These are phyloP conservation scores for Grigorovia humatica DNA, from an alignment of 805 yeast species.

Conservation along the genomic window DNA sequence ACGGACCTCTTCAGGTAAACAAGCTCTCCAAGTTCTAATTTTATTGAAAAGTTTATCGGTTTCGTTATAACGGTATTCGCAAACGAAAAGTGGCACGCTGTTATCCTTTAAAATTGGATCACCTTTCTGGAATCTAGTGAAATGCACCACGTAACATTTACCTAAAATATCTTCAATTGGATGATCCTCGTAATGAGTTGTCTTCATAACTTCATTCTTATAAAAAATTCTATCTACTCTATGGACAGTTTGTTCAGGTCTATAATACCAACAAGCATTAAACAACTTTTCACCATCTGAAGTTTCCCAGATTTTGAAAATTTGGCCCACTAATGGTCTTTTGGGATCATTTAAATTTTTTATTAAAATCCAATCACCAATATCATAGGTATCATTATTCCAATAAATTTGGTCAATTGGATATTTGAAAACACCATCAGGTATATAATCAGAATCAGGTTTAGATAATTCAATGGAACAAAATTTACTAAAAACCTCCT, in stretches of 20 bases:
- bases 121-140: constrained; percentile 90
- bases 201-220: constrained; percentile 90
- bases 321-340: constrained; percentile 88
- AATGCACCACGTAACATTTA: constrained; percentile 88
- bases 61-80: constrained; percentile 92
- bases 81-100: constrained; percentile 80
- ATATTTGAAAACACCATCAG: constrained; percentile 51
- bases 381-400: constrained; percentile 61
- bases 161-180: constrained; percentile 79
- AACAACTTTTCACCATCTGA: constrained; percentile 75
- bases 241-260: constrained; percentile 97
- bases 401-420: constrained; percentile 73
- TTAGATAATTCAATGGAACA: constrained; percentile 62
- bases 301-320: constrained; percentile 83
- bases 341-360: constrained; percentile 79
- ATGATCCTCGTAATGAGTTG: constrained; percentile 95
- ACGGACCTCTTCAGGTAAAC: constrained; percentile 93
- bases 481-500: constrained; percentile 45
- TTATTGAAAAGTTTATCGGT: constrained; percentile 82
- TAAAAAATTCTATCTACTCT: constrained; percentile 80
- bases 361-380: constrained; percentile 93
- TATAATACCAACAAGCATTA: constrained; percentile 94
- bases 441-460: constrained; percentile 69
- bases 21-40: constrained; percentile 97
- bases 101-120: constrained; percentile 51